Conservation (phyloP, 768 basidiomycete species). For the Mycena floridula region DNA sequence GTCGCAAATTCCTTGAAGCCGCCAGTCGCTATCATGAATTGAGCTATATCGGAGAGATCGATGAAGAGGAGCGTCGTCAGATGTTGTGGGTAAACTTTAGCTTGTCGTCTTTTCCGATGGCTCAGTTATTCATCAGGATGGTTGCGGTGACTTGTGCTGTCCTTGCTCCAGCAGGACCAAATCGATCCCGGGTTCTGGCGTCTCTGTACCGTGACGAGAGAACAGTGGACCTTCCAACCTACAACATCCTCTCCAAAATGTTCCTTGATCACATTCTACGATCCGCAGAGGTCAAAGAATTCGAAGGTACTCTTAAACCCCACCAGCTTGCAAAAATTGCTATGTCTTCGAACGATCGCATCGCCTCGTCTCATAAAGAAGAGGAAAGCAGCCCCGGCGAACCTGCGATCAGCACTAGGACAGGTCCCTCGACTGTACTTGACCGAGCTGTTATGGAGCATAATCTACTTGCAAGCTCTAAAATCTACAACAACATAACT, state of each 20-base stretch:
- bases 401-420: conserved; percentile 64
- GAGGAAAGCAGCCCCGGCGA: conserved; percentile 46
- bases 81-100: conserved; percentile 66
- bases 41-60: conserved; percentile 85
- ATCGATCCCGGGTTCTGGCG: conserved; percentile 88
- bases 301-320: conserved; percentile 79
- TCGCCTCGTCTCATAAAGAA: conserved; percentile 61
- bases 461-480: conserved; percentile 92
- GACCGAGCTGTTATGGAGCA: conserved; percentile 99
- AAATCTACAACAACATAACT: conserved; percentile 97
- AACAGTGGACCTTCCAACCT: conserved; percentile 68
- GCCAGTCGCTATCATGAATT: conserved; percentile 92
- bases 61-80: conserved; percentile 86
- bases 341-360: conserved; percentile 75
- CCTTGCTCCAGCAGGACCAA: conserved; percentile 94
- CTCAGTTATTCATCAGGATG: too few relatives aligned
- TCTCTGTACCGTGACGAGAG: conserved; percentile 94
- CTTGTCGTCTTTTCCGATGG: too few relatives aligned
- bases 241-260: conserved; percentile 95
- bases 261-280: conserved; percentile 97
- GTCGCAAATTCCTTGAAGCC: conserved; percentile 90
- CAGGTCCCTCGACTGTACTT: conserved; percentile 91
- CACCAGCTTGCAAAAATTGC: conserved; percentile 94
- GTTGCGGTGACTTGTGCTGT: conserved; percentile 96
- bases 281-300: conserved; percentile 81